Conservation (phyloP, 371 early-diverging fungal species). For the Parasitella parasitica region DNA sequence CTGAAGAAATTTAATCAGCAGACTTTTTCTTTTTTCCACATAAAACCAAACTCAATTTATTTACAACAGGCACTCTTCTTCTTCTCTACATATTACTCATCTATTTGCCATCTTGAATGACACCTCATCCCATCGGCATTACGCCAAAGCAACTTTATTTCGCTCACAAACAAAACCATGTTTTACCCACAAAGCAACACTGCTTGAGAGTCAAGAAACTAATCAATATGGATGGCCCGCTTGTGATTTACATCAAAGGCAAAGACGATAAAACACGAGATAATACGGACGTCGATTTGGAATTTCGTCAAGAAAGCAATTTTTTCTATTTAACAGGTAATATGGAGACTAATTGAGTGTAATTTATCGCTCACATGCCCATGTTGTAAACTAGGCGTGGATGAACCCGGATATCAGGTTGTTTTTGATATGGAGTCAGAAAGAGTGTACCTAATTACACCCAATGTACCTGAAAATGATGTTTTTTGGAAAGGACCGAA, state of each 20-base stretch:
- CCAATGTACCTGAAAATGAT: slow-evolving; percentile 38
- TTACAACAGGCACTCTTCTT: slow-evolving; percentile 2
- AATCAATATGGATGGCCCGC: neutral
- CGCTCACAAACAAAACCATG: neutral
- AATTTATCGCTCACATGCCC: neutral
- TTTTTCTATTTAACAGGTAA: slow-evolving; percentile 57
- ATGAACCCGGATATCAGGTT: slow-evolving; percentile 49
- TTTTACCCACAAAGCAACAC: slow-evolving; percentile 31
- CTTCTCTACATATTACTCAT: slow-evolving; percentile 8
- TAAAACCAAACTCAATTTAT: neutral
- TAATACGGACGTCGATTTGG: slow-evolving; percentile 47
- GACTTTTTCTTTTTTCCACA: neutral
- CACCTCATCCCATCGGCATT: slow-evolving; percentile 25
- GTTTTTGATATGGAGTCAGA: slow-evolving; percentile 36
- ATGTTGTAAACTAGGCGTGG: slow-evolving; percentile 27
- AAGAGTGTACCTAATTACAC: slow-evolving; percentile 42
- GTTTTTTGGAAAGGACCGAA: slow-evolving; percentile 52
- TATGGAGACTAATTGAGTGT: neutral
- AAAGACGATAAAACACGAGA: slow-evolving; percentile 32
- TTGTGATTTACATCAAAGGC: slow-evolving; percentile 33
- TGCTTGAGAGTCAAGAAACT: slow-evolving; percentile 26
- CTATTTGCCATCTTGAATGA: slow-evolving; percentile 18
- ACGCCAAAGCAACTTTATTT: slow-evolving; percentile 1
- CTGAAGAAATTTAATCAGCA: slow-evolving; percentile 10
- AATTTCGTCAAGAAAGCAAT: slow-evolving; percentile 56